Evolutionary conservation across 1,284 basidiomycete species (phyloP).

Genomic region (Meira nashicola): DNA sequence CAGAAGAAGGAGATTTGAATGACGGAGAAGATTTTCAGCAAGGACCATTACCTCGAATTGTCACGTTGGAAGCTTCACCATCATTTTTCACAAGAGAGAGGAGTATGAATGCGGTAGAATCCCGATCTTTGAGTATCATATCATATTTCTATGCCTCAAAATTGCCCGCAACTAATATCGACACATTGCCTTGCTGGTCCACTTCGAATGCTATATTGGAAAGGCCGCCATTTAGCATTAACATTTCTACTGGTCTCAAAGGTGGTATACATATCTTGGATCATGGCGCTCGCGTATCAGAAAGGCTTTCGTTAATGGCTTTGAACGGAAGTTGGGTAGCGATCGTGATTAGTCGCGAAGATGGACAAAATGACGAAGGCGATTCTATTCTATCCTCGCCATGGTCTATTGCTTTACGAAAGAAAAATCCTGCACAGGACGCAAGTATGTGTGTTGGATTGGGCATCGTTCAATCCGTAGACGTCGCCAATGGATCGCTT

Average conservation of each 20-base stretch:
- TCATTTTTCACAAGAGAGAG: neutral
- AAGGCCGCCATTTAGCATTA: conserved; percentile 26
- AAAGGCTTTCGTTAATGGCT: conserved; percentile 56
- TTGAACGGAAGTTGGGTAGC: conserved; percentile 77
- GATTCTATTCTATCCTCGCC: neutral
- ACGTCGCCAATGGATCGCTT: conserved; percentile 20
- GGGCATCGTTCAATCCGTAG: conserved; percentile 43
- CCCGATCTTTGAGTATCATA: neutral
- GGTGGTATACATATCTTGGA: conserved; percentile 58
- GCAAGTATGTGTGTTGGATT: conserved; percentile 24
- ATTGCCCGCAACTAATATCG: conserved; percentile 26
- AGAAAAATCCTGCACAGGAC: neutral
- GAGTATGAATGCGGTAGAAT: neutral
- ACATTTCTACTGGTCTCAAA: conserved; percentile 62
- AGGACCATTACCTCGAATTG: conserved; percentile 15
- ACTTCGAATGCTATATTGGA: conserved; percentile 64
- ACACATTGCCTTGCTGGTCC: conserved; percentile 62
- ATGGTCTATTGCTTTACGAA: neutral
- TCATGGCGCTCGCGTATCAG: conserved; percentile 28
- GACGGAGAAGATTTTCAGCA: conserved; percentile 24
- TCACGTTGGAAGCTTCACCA: conserved; percentile 1
- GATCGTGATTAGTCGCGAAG: conserved; percentile 20
- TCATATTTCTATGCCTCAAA: conserved; percentile 29
- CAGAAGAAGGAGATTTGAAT: conserved; percentile 14
- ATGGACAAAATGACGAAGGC: neutral